Base-by-base conservation (phyloP, 1,284 basidiomycete species). In the Microbotryomycetes sp. region DNA sequence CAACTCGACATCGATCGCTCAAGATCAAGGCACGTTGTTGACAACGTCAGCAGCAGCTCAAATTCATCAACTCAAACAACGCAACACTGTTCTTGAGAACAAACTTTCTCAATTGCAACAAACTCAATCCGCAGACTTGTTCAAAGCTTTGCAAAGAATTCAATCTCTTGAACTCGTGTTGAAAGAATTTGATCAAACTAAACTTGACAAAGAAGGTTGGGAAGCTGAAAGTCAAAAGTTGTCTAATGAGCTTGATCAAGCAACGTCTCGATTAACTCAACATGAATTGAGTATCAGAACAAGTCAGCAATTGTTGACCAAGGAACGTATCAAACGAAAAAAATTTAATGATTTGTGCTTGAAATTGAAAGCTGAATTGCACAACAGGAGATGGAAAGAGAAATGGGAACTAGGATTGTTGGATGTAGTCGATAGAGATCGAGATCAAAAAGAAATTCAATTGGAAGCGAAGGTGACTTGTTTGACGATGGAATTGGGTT, bases 381-480 rank as follows among this genome's bases (percentile, higher is more conserved):
- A 54, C 30, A 64, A 62, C 47, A 49, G 67, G 9, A 54, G 60
- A 26, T 60, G 58, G 56, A 64, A 63, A 54, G 65, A 69, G 49
- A 69, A 63, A 52, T 69, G 63, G 62, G 65, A 66, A 49, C 46
- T 69, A 22, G 62, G 59, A 45, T 30, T 69, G 36, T 59, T 69
- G 42, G 67, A 69, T 54, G 30, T 42, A 6, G 64, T 56, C 28
- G 67, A 69, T 45, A 42, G 67, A 30, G 22, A 23, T 30, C 60
- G 58, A 62, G 67, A 69, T 48, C 52, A 58, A n/a, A 48, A 28
- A 29, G 22, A 53, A 15, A 60, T 63, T 36, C 49, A 61, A 42
- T 15, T 50, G 6, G 65, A 69, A 52, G 56, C 22, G 1, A 46
- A 63, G 26, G 2, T 61, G 0, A 59, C 48, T 1, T 14, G 50